Conservation (phyloP, 169 alveolate genomes). For the Hammondia hammondi region DNA sequence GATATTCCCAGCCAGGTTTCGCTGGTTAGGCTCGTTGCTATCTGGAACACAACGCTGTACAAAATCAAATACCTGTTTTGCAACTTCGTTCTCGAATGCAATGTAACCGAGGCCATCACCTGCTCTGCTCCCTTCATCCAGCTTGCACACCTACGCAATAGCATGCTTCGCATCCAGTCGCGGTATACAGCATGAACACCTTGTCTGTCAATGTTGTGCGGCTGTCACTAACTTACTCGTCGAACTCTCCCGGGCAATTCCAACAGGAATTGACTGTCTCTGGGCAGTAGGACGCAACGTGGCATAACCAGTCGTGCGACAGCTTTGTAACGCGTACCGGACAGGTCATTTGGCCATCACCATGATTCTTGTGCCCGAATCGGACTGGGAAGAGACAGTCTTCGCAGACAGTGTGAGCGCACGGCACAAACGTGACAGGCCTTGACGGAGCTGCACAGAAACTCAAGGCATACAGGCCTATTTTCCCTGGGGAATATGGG, state of each 20-base stretch:
- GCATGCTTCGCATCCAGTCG: background rate
- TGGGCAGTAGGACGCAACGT: too few species aligned
- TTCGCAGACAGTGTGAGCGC: conserved; percentile 32
- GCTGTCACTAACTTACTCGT: background rate
- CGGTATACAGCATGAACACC: background rate
- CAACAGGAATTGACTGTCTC: background rate
- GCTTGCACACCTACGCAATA: background rate
- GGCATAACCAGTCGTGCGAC: background rate
- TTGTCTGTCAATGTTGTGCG: background rate
- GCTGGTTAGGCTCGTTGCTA: too few species aligned
- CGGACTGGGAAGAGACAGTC: background rate
- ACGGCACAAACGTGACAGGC: conserved; percentile 22
- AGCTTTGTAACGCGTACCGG: background rate
- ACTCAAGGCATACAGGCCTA: background rate
- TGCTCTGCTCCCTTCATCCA: background rate
- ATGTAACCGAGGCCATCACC: background rate
- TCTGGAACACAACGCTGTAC: too few species aligned
- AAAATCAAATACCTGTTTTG: background rate
- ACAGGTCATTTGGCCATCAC: background rate
- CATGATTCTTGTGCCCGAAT: background rate
- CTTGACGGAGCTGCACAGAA: conserved; percentile 12
- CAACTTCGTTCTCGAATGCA: conserved; percentile 29
- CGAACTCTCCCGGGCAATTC: background rate
- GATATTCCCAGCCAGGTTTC: too few species aligned
- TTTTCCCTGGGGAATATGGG: background rate